These are phyloP conservation scores for Rhodomyrtus tomentosa DNA, from an alignment of 345 rosid species.

Conservation along the genomic window DNA sequence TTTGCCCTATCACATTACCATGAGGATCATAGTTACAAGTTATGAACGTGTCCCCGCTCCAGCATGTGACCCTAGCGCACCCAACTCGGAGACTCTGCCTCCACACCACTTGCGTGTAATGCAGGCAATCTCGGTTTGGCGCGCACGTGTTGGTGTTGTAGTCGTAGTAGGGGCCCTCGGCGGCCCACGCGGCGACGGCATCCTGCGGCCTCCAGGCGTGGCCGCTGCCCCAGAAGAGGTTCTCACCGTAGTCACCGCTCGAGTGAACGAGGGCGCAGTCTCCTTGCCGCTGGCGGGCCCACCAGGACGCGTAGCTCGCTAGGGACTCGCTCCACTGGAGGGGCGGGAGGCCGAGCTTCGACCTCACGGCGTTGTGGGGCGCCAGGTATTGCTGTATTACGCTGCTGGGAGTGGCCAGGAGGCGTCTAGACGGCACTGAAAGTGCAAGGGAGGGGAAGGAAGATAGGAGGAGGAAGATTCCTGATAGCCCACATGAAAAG, in stretches of 20 bases:
- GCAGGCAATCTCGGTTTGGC: conserved; percentile 27
- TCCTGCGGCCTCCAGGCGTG: conserved; percentile 30
- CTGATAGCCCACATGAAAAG: not conserved
- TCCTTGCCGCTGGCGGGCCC: conserved; percentile 23
- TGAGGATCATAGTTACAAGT: conserved; percentile 55
- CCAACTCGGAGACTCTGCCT: conserved; percentile 41
- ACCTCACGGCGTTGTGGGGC: conserved; percentile 36
- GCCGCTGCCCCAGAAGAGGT: conserved; percentile 57
- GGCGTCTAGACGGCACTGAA: not conserved
- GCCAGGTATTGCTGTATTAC: conserved; percentile 20
- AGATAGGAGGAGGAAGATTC: conserved; percentile 11
- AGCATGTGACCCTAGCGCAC: conserved; percentile 34
- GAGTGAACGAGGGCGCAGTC: conserved; percentile 51
- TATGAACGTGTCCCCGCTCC: conserved; percentile 39
- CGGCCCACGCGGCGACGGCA: conserved; percentile 47
- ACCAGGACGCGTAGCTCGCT: conserved; percentile 27
- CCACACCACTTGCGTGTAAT: conserved; percentile 66
- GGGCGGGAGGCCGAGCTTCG: conserved; percentile 35
- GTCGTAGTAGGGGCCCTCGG: conserved; percentile 33
- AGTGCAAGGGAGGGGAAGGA: not conserved
- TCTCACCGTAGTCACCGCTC: conserved; percentile 39
- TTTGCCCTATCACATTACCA: conserved; percentile 48
- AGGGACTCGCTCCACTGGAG: conserved; percentile 49
- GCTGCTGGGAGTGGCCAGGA: not conserved
- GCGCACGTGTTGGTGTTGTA: conserved; percentile 28